Evolutionary conservation across 495 filamentous ascomycete species (phyloP), one percentile per base, ranked within the genome.

Genomic region (Xylaria scruposa): DNA sequence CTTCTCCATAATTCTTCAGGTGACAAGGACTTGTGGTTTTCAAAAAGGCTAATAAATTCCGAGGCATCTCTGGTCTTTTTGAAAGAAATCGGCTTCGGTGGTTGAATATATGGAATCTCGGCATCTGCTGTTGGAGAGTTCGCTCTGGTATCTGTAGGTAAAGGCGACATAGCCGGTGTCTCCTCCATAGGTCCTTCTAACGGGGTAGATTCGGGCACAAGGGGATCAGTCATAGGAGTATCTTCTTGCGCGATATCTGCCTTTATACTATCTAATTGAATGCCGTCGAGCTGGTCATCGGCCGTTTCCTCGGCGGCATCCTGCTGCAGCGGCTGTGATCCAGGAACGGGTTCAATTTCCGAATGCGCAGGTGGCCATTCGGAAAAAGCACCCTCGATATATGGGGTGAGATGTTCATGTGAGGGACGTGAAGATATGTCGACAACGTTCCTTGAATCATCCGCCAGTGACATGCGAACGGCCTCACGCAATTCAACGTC

Each of bases 1-100:
- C 86, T 80, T 6, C 78, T 77, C 66, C 90, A 89, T 0, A 93
- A 84, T 56, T 86, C 86, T 26, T 86, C 85, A 0, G 68, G 78
- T 12, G 81, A 71, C 61, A 84, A 75, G 2, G 80, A 77, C 59
- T 83, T 78, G 54, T 63, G 72, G 19, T 82, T 74, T 67, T 83
- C 74, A 33, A 86, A 75, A 19, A 79, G 61, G 4, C 76, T 72
- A 0, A 76, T 75, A 60, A 78, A 82, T 1, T 83, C 82, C 0
- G 79, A 67, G 1, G 82, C 68, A 33, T 81, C 72, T 24, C 83
- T 79, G 3, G 83, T 67, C 75, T 84, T 79, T 33, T 72, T 74
- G 71, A 76, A 79, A 17, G 63, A 31, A 46, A 66, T 75, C n/a
- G 70, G 72, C 36, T 49, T 75, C 15, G 53, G 21, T 4, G 62